Evolutionary conservation across 768 basidiomycete species (phyloP), one percentile per base, ranked within the genome.

Genomic region (Psilocybe cyanescens): DNA sequence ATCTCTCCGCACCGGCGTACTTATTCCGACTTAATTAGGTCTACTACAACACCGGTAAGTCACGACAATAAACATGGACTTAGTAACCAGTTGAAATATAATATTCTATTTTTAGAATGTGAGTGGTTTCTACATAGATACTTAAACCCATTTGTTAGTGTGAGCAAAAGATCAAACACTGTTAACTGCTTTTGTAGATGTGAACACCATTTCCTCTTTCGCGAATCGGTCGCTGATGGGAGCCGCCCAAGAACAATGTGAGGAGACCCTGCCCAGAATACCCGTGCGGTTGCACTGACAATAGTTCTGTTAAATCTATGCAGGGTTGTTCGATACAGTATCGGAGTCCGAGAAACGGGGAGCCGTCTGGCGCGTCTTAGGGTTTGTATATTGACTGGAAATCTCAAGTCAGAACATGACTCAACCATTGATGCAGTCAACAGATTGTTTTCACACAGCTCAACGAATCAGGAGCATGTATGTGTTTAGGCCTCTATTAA

Each of bases 371-470:
- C 79, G 83, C 14, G 70, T 87, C 14, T 73, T 86, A 16, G 84
- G 82, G 82, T 82, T 61, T 24, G 69, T 63, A 28, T 19, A 39
- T 2, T n/a, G 41, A 7, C 37, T 46, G 7, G 24, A n/a, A 35
- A 4, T 24, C 30, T 19, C 24, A 14, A 2, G 14, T 52, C 35
- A 50, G 29, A 45, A 30, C 28, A 49, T 35, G 8, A 49, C 12
- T 44, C 29, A 41, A 8, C 17, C 49, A 24, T 24, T 30, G 8
- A 47, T 37, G 28, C 62, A 83, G 84, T 7, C 84, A 86, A 65
- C 86, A 86, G 66, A 80, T 86, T 49, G 82, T 86, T 12, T 86
- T 86, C 71, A 79, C 79, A 7, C 79, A 82, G 65, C 68, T 86
- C 8, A 72, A 78, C 53, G 73, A 79, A 53, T 65, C 67, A 8